Conservation (phyloP, 75 land plant species). For the Adiantum capillusveneris region DNA sequence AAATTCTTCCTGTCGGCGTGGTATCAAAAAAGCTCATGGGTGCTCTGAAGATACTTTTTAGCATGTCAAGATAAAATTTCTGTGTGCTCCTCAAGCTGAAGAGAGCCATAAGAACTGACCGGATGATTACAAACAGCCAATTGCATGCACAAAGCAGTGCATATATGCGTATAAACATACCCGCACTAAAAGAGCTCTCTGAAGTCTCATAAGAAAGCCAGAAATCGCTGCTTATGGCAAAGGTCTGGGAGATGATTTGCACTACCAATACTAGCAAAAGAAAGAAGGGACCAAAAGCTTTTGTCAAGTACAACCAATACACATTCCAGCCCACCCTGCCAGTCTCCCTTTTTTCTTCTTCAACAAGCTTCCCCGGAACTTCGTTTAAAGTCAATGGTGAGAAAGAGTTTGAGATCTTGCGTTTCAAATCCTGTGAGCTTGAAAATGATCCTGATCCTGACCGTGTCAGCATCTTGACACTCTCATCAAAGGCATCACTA, state of each 20-base stretch:
- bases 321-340: constrained; percentile 26
- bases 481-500: constrained; percentile 1
- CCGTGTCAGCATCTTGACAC: background rate
- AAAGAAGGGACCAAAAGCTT: constrained; percentile 18
- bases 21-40: constrained; percentile 48
- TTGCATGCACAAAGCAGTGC: constrained; percentile 16
- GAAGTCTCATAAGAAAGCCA: constrained; percentile 29
- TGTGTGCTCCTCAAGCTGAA: constrained; percentile 33
- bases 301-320: constrained; percentile 36
- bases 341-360: constrained; percentile 28
- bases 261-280: constrained; percentile 16
- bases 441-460: constrained; percentile 1
- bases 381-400: background rate
- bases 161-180: constrained; percentile 19
- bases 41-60: constrained; percentile 24
- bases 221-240: constrained; percentile 28
- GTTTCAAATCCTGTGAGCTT: constrained; percentile 7
- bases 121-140: constrained; percentile 18
- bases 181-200: constrained; percentile 6
- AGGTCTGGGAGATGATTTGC: constrained; percentile 19
- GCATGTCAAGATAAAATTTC: constrained; percentile 28
- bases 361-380: constrained; percentile 12
- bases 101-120: constrained; percentile 15
- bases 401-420: background rate
- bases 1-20: constrained; percentile 37